These are phyloP conservation scores for Fraxinus nigra DNA, from an alignment of 305 asterid species.

Conservation along the genomic window DNA sequence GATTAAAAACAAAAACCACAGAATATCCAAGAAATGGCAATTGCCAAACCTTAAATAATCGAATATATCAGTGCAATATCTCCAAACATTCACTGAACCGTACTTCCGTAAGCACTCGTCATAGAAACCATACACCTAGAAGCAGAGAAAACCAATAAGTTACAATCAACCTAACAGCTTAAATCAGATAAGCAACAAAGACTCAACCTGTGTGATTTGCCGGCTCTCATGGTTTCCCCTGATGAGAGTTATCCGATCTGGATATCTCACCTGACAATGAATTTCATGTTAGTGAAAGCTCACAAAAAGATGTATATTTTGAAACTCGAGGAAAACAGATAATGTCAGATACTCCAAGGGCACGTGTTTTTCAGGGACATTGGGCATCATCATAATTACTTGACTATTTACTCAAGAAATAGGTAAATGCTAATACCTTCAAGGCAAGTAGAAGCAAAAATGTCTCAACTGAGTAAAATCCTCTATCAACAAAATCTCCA, in stretches of 20 bases:
- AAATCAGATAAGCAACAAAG: constrained; percentile 13
- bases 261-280: constrained; percentile 81
- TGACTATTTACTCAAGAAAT: constrained; percentile 9
- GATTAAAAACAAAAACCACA: constrained; percentile 20
- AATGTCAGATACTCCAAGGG: constrained; percentile 10
- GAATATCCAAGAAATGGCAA: constrained; percentile 24
- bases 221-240: constrained; percentile 99
- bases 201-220: constrained; percentile 89
- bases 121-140: constrained; percentile 94
- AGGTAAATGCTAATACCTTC: constrained; percentile 56
- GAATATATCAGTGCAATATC: constrained; percentile 97
- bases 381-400: neutral
- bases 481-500: constrained; percentile 97
- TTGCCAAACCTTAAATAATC: constrained; percentile 80
- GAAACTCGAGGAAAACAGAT: constrained; percentile 2
- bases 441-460: constrained; percentile 91
- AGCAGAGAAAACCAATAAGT: constrained; percentile 23
- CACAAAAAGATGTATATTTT: neutral
- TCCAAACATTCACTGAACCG: constrained; percentile 92
- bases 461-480: constrained; percentile 96
- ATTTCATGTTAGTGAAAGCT: constrained; percentile 28
- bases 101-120: constrained; percentile 97
- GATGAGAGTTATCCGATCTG: constrained; percentile 93
- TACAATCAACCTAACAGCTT: constrained; percentile 16
- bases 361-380: neutral